Conservation (phyloP, 2,329 filamentous ascomycete species). For the Pyrenochaeta sp. region DNA sequence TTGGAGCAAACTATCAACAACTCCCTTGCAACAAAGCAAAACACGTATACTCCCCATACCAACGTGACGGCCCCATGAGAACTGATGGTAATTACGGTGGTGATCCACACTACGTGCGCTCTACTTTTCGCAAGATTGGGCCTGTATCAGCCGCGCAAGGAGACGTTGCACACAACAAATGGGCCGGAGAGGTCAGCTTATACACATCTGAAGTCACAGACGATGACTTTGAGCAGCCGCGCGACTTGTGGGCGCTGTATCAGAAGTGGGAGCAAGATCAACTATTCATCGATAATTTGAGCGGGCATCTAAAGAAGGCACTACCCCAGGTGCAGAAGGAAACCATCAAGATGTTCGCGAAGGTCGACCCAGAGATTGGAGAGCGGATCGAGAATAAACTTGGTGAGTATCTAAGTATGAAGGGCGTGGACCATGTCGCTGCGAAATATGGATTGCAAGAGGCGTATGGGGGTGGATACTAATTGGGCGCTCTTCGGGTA, state of each 20-base stretch:
- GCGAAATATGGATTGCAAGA: conserved; percentile 17
- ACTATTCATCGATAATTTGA: conserved; percentile 39
- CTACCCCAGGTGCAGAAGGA: conserved; percentile 29
- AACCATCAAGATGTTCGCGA: conserved; percentile 27
- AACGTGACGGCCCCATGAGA: conserved; percentile 40
- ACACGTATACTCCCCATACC: conserved; percentile 37
- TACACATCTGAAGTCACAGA: conserved; percentile 50
- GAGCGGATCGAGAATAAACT: conserved; percentile 19
- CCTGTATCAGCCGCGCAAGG: not conserved
- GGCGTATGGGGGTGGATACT: conserved; percentile 18
- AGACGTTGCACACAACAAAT: conserved; percentile 34
- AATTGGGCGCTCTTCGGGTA: not conserved
- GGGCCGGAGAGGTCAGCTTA: conserved; percentile 22
- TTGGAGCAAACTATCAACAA: conserved; percentile 61
- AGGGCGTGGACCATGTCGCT: conserved; percentile 18
- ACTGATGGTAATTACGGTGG: conserved; percentile 57
- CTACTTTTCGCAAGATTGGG: conserved; percentile 26
- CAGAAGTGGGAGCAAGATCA: conserved; percentile 36
- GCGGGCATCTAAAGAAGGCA: conserved; percentile 24
- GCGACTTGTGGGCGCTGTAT: conserved; percentile 56
- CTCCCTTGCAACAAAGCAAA: conserved; percentile 49
- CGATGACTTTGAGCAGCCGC: conserved; percentile 62
- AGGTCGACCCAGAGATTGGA: conserved; percentile 24
- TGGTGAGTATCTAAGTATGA: conserved; percentile 10
- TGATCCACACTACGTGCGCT: conserved; percentile 56